These are phyloP conservation scores for Mycena indigotica DNA, from an alignment of 768 basidiomycete genomes.

Conservation along the genomic window DNA sequence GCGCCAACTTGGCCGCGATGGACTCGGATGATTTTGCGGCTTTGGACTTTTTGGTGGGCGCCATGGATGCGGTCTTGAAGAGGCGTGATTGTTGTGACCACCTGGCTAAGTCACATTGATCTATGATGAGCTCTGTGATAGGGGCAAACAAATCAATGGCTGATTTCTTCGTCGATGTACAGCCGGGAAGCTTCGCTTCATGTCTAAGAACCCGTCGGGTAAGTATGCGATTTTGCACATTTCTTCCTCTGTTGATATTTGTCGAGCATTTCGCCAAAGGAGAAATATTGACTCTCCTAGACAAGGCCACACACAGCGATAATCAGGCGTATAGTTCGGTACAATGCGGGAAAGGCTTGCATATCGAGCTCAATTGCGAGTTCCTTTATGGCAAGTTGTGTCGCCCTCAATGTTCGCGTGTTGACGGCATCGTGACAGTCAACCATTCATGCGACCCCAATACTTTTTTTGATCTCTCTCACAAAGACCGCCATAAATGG, in stretches of 20 bases:
- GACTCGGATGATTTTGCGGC: slow-evolving; percentile 91
- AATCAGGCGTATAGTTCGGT: slow-evolving; percentile 53
- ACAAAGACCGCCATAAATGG: slow-evolving; percentile 46
- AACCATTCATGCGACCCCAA: slow-evolving; percentile 70
- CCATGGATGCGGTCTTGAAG: slow-evolving; percentile 50
- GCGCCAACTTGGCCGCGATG: slow-evolving; percentile 86
- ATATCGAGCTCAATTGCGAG: slow-evolving; percentile 62
- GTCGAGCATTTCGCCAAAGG: slow-evolving; percentile 40
- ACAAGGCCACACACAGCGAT: slow-evolving; percentile 30
- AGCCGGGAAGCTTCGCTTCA: slow-evolving; percentile 39
- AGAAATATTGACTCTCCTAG: slow-evolving; percentile 37
- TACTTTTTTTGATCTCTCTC: slow-evolving; percentile 54
- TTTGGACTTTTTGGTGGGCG: slow-evolving; percentile 95
- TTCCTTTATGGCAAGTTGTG: slow-evolving; percentile 53
- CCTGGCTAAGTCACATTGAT: neutral
- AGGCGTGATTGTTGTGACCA: neutral
- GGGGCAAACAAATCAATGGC: too few species aligned
- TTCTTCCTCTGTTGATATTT: neutral
- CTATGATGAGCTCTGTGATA: too few species aligned
- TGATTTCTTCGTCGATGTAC: slow-evolving; percentile 39
- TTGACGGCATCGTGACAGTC: slow-evolving; percentile 33
- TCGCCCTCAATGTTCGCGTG: neutral
- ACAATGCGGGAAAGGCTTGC: slow-evolving; percentile 49
- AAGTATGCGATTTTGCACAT: too few species aligned
- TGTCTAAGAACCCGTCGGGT: slow-evolving; percentile 40